Conservation (phyloP, 2,329 filamentous ascomycete genomes). For the Exophiala spinifera region DNA sequence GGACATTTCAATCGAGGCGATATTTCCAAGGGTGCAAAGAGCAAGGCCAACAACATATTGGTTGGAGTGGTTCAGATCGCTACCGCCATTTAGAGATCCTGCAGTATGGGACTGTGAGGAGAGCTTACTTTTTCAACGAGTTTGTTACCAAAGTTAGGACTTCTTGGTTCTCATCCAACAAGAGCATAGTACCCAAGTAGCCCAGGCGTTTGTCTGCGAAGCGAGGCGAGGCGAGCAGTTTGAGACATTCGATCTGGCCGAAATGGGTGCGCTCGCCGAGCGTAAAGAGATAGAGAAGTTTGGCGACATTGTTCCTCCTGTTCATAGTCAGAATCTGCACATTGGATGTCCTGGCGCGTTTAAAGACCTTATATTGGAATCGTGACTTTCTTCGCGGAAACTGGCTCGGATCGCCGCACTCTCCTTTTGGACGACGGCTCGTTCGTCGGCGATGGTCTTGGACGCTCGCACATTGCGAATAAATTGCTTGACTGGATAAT, state of each 20-base stretch:
- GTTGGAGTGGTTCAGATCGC: constrained; percentile 94
- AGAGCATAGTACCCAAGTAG: constrained; percentile 90
- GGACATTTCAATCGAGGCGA: constrained; percentile 97
- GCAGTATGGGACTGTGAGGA: not conserved
- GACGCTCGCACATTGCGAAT: constrained; percentile 98
- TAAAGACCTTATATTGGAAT: constrained; percentile 80
- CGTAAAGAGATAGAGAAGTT: constrained; percentile 96
- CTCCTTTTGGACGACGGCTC: constrained; percentile 97
- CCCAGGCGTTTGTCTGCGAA: constrained; percentile 97
- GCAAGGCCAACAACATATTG: constrained; percentile 98
- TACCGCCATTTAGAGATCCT: constrained; percentile 45
- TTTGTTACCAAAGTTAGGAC: constrained; percentile 96
- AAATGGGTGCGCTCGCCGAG: constrained; percentile 97
- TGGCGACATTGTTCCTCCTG: constrained; percentile 98
- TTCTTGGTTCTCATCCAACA: constrained; percentile 97
- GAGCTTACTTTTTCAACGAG: constrained; percentile 85
- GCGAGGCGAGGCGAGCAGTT: constrained; percentile 90
- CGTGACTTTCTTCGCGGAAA: constrained; percentile 93
- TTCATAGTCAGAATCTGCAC: constrained; percentile 4
- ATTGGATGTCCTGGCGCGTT: constrained; percentile 1
- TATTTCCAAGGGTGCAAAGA: constrained; percentile 93
- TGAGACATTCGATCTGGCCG: constrained; percentile 98
- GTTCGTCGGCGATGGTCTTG: constrained; percentile 98
- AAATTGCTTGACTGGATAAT: constrained; percentile 88
- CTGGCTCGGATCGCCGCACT: constrained; percentile 96